Evolutionary conservation across 208 protist species (phyloP), one percentile per base, ranked within the genome.

Genomic region (Borovskyia barvae): DNA sequence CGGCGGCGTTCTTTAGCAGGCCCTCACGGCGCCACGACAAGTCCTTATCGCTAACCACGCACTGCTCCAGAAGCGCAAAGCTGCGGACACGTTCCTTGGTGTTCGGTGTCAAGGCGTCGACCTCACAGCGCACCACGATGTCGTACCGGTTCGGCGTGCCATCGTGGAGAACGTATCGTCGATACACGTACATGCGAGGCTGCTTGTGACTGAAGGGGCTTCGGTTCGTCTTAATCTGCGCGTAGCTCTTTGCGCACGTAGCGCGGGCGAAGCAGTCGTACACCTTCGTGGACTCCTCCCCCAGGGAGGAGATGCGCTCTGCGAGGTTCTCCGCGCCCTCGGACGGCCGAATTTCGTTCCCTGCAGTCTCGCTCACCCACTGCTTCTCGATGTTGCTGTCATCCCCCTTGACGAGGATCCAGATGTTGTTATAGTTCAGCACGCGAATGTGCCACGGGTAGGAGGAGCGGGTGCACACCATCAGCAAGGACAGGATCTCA

Each of bases 391-490:
- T 68, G 20, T 54, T 41, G 61, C 62, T 77, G 54, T 75, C 78
- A 14, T 72, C 56, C 8, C 66, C 60, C 55, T 90, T 88, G 41
- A 71, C 62, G 32, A 93, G 66, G 57, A 93, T 81, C 41, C 83
- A 61, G 20, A 82, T 72, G 46, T 74, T 69, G 51, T 57, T 64
- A 62, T 60, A 66, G 32, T 73, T 68, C 33, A 75, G 53, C 39
- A 85, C 66, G 45, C 70, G 66, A 69, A 95, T 59, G 70, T 95
- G 86, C 90, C 90, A 95, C 45, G 90, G 83, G 65, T 93, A 70
- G 8, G 89, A 74, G 60, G 82, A 78, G 68, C 75, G 80, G 50
- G 66, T 73, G 51, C 75, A 80, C 46, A 88, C 78, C 85, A 95
- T 92, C 33, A 95, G 73, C 54, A 87, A 46, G 12, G 84, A 78